Evolutionary conservation across 2,329 filamentous ascomycete species (phyloP), one percentile per base, ranked within the genome.

Genomic region (Akanthomyces lecanii): DNA sequence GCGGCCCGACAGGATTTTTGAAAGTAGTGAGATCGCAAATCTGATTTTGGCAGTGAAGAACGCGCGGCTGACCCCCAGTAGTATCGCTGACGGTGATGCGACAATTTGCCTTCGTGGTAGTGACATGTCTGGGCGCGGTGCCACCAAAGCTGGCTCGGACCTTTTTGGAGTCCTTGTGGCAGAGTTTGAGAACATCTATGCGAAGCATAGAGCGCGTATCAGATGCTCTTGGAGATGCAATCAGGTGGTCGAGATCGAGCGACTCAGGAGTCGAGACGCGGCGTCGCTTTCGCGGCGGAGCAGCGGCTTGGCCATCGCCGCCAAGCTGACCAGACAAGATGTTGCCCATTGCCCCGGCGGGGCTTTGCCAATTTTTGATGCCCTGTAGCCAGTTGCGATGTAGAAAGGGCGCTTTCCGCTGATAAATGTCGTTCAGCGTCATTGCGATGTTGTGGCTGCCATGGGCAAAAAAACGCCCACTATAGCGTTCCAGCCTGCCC

Each of bases 1-100:
- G 76, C 56, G 77, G 76, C 33, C 77, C 79, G 57, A 77, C 74
- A 2, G 79, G 73, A 44, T 81, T 81, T 66, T 80, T 79, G 68
- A 79, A 81, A 3, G 82, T 75, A 58, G 76, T 79, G 65, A 86
- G 73, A 50, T 78, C 78, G 72, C 83, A 85, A 10, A 80, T 72
- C 68, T 85, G 82, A 65, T 79, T 84, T 68, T 83, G 79, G 66
- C 82, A 82, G 67, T 84, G 78, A 63, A 86, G 70, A 7, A 83
- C 73, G 58, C 78, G 75, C 33, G 74, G 69, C 64, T 75, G 72
- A 54, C 72, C 75, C 21, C 69, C 70, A 59, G 70, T 72, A 55
- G 70, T 65, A 63, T 77, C 75, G 36, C 69, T 72, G 62, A 78
- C 71, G 36, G 74, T 77, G 64, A 77, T 71, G 66, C 75, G 72